Percentiles rank a stretch among this genome's conserved stretches.
Conservation (phyloP, 345 rosid species). For the Syzygium aromaticum region DNA sequence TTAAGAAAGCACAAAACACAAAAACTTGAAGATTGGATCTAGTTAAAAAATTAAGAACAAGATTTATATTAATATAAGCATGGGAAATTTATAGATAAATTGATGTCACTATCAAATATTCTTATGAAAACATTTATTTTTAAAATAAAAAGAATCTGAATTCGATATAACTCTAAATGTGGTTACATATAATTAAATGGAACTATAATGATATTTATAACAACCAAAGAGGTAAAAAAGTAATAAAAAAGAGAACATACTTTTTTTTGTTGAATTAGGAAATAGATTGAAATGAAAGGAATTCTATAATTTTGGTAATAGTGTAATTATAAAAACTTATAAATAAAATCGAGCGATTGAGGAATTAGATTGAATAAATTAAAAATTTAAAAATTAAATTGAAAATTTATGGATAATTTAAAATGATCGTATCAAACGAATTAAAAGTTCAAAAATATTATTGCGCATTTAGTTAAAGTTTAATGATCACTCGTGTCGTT, state of each 20-base stretch:
- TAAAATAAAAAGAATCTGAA: too few species aligned
- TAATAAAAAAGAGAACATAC: background rate
- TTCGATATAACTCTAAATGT: background rate
- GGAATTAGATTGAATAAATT: fast-evolving
- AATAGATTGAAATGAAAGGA: background rate
- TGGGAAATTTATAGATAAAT: too few species aligned
- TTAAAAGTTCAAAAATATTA: fast-evolving
- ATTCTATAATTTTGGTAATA: background rate
- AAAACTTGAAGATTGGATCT: too few species aligned
- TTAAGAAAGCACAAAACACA: background rate
- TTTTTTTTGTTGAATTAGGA: background rate
- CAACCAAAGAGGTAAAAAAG: background rate
- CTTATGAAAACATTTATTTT: too few species aligned
- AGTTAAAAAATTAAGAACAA: too few species aligned
- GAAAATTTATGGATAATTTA: background rate
- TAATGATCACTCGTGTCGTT: background rate
- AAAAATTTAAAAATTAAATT: background rate
- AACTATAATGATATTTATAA: background rate
- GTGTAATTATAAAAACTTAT: background rate
- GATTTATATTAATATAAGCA: background rate
- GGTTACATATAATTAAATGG: background rate
- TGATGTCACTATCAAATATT: background rate
- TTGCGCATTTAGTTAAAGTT: fast-evolving
- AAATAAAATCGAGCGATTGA: background rate
- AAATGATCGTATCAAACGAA: fast-evolving